Conservation (phyloP, 2,329 filamentous ascomycete species). For the Sporothrix pseudoabietina region DNA sequence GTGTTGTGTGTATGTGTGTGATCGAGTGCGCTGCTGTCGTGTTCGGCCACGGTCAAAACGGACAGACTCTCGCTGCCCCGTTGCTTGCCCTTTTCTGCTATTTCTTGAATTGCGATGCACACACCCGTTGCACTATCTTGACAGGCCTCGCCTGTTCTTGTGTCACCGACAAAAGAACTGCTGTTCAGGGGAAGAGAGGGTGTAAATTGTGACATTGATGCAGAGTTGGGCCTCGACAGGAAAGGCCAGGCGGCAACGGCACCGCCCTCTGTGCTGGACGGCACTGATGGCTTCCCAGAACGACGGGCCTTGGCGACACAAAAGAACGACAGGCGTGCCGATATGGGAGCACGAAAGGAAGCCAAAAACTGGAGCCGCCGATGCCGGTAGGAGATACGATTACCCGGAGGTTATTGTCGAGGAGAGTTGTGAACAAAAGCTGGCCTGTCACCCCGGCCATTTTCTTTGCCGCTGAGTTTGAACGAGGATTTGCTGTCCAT, state of each 20-base stretch:
- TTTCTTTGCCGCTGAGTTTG: background rate
- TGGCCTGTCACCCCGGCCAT: background rate
- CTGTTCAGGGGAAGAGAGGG: background rate
- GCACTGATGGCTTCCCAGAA: background rate
- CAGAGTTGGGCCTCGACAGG: background rate
- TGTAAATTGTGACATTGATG: background rate
- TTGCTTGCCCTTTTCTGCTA: background rate
- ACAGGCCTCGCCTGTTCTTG: background rate
- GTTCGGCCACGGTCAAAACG: background rate
- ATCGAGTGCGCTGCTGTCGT: conserved; percentile 13
- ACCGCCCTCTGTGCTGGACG: background rate
- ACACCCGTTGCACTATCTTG: background rate
- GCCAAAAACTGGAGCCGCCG: background rate
- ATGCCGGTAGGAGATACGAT: conserved; percentile 11
- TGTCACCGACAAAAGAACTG: too few species aligned
- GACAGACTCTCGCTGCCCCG: background rate
- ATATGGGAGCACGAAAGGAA: background rate
- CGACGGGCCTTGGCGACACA: background rate
- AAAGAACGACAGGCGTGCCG: background rate
- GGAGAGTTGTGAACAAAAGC: background rate
- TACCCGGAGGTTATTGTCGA: background rate
- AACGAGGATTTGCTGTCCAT: background rate
- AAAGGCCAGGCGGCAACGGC: background rate
- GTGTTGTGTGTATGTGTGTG: background rate
- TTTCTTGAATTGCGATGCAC: background rate